A percentile compares a stretch with the other conserved stretches of the same genome.
These are phyloP conservation scores for Colletotrichum brevisporum DNA, from an alignment of 2,329 filamentous ascomycete genomes.

Conservation along the genomic window DNA sequence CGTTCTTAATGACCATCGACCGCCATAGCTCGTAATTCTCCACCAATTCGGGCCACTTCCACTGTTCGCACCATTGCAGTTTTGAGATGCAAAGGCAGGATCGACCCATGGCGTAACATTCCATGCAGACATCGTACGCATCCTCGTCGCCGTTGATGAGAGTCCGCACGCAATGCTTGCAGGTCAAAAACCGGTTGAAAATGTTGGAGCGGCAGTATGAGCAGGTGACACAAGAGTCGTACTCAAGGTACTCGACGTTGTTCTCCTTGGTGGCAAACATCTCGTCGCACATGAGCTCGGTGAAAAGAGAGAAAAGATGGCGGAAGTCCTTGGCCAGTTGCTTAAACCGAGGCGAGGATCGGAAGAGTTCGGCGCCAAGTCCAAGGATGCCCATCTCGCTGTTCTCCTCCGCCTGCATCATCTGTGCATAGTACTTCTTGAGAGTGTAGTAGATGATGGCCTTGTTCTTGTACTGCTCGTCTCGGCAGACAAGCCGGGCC, in stretches of 20 bases:
- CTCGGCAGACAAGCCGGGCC: constrained; percentile 90
- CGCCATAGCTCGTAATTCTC: constrained; percentile 88
- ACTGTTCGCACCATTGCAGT: constrained; percentile 93
- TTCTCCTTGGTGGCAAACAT: constrained; percentile 83
- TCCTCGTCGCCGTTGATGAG: constrained; percentile 80
- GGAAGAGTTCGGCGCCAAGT: constrained; percentile 61
- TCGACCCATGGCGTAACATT: constrained; percentile 97
- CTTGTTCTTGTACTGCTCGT: constrained; percentile 99
- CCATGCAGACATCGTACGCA: constrained; percentile 97
- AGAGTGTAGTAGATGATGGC: constrained; percentile 93
- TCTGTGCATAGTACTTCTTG: constrained; percentile 79
- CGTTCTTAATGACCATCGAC: constrained; percentile 80
- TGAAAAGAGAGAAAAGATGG: constrained; percentile 82
- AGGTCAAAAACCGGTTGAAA: constrained; percentile 96
- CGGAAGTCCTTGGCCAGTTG: constrained; percentile 89
- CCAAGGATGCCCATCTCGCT: constrained; percentile 62
- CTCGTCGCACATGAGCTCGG: constrained; percentile 85
- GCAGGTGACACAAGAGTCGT: constrained; percentile 93
- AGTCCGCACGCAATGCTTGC: constrained; percentile 82
- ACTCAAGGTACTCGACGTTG: constrained; percentile 81
- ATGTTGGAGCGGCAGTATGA: constrained; percentile 97
- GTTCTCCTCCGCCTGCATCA: constrained; percentile 68
- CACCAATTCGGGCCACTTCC: constrained; percentile 83
- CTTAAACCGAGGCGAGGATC: constrained; percentile 64
- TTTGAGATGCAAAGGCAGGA: constrained; percentile 91